Evolutionary conservation across 2,329 filamentous ascomycete genomes (phyloP).

Genomic region (Zymoseptoria ardabiliae): DNA sequence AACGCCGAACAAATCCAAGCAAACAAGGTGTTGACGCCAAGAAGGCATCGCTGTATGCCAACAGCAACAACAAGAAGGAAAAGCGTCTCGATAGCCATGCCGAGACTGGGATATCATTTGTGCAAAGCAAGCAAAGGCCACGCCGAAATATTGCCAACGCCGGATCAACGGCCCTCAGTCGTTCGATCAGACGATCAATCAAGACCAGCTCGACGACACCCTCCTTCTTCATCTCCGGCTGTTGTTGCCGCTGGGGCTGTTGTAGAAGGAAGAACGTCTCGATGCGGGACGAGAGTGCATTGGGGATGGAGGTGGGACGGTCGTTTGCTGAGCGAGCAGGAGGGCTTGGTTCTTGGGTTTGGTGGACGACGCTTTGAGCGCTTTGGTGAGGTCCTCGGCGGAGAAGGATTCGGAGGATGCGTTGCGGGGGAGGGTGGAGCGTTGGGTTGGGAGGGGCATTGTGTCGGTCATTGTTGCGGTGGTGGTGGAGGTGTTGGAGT

Average conservation of each 20-base stretch:
- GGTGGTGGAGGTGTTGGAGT: slow-evolving; percentile 4
- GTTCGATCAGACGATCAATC: too few species aligned
- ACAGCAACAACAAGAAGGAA: too few species aligned
- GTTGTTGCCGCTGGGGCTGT: slow-evolving; percentile 10
- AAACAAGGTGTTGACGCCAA: too few species aligned
- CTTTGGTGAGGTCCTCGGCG: slow-evolving; percentile 28
- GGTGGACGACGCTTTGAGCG: slow-evolving; percentile 26
- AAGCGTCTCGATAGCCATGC: too few species aligned
- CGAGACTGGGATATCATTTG: too few species aligned
- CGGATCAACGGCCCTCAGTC: too few species aligned
- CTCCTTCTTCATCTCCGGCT: not conserved
- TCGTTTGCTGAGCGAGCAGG: slow-evolving; percentile 20
- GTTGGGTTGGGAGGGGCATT: slow-evolving; percentile 24
- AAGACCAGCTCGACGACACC: too few species aligned
- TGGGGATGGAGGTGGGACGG: slow-evolving; percentile 28
- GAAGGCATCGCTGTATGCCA: too few species aligned
- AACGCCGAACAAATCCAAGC: too few species aligned
- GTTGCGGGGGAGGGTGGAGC: slow-evolving; percentile 26
- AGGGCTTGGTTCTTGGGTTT: slow-evolving; percentile 27
- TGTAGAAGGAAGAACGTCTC: slow-evolving; percentile 17
- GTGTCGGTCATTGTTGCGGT: slow-evolving; percentile 26
- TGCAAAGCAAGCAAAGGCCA: too few species aligned
- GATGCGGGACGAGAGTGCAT: slow-evolving; percentile 19
- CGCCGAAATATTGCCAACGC: too few species aligned
- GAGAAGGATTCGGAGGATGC: slow-evolving; percentile 33